Conservation (phyloP, 768 basidiomycete species). For the Mycena belliarum region DNA sequence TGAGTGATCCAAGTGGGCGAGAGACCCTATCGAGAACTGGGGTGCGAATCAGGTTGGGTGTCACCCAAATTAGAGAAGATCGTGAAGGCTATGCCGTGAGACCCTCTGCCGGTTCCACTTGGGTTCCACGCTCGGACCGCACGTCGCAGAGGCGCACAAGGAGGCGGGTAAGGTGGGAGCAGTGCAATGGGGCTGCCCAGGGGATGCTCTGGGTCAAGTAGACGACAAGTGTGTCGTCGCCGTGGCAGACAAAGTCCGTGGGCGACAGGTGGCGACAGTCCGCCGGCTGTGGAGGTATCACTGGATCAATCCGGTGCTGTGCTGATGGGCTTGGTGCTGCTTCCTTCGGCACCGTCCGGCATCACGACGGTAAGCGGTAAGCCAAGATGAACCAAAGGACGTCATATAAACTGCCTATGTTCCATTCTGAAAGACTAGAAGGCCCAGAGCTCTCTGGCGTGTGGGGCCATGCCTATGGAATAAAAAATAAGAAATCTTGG, state of each 20-base stretch:
- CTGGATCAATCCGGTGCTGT: neutral
- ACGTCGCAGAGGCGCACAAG: neutral
- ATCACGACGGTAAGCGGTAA: no score
- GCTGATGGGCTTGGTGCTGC: neutral
- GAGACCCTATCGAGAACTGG: neutral
- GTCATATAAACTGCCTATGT: no score
- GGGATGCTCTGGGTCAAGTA: neutral
- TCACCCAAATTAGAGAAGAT: no score
- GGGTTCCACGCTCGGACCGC: slow-evolving; percentile 1
- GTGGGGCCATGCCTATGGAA: no score
- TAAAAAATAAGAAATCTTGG: no score
- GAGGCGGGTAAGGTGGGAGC: no score
- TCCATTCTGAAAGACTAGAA: no score
- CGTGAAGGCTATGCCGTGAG: slow-evolving; percentile 3
- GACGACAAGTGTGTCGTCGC: no score
- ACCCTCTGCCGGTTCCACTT: neutral
- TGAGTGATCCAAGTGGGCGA: no score
- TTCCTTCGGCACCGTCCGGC: neutral
- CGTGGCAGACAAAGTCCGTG: no score
- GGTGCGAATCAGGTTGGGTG: neutral
- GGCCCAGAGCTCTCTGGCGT: no score
- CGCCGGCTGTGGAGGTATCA: neutral
- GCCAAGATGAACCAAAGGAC: neutral
- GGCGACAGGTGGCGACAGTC: no score
- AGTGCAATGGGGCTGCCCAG: neutral